Evolutionary conservation across 805 yeast genomes (phyloP).

Genomic region (Ogataea saltuana): DNA sequence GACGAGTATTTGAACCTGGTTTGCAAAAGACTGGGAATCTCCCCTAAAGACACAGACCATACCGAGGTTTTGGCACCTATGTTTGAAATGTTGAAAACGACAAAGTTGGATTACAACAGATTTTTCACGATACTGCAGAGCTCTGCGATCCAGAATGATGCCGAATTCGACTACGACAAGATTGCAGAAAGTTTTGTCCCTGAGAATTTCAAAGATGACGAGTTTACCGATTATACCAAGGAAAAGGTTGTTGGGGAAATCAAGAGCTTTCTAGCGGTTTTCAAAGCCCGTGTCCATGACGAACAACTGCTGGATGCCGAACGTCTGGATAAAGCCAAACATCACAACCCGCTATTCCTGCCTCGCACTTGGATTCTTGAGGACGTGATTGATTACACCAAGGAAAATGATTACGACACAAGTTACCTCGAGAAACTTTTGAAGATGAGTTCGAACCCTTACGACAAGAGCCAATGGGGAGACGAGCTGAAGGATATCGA

Average conservation of each 20-base stretch:
- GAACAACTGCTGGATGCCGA: slow-evolving; percentile 38
- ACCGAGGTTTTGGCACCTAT: slow-evolving; percentile 56
- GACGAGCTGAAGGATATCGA: slow-evolving; percentile 60
- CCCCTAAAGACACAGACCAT: slow-evolving; percentile 41
- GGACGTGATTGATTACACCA: slow-evolving; percentile 66
- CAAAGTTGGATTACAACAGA: slow-evolving; percentile 75
- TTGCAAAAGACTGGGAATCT: slow-evolving; percentile 69
- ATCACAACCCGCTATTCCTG: slow-evolving; percentile 72
- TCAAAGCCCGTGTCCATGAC: slow-evolving; percentile 40
- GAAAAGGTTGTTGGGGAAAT: slow-evolving; percentile 45
- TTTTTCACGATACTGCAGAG: slow-evolving; percentile 70
- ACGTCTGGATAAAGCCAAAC: slow-evolving; percentile 44
- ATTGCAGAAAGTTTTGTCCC: slow-evolving; percentile 34
- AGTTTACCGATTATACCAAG: slow-evolving; percentile 28
- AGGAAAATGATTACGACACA: slow-evolving; percentile 53
- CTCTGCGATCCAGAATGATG: slow-evolving; percentile 35
- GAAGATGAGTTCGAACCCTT: slow-evolving; percentile 76
- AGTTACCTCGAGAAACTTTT: slow-evolving; percentile 59
- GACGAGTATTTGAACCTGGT: slow-evolving; percentile 57
- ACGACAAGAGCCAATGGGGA: slow-evolving; percentile 67
- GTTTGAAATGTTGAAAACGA: slow-evolving; percentile 57
- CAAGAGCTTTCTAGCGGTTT: slow-evolving; percentile 53
- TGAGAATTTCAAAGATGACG: slow-evolving; percentile 27
- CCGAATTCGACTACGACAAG: slow-evolving; percentile 33
- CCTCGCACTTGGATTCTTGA: slow-evolving; percentile 87